A percentile compares a stretch with the other conserved stretches of the same genome.
phyloP scores from a whole-genome alignment of 345 rosid species.

The Mangifera indica region DNA sequence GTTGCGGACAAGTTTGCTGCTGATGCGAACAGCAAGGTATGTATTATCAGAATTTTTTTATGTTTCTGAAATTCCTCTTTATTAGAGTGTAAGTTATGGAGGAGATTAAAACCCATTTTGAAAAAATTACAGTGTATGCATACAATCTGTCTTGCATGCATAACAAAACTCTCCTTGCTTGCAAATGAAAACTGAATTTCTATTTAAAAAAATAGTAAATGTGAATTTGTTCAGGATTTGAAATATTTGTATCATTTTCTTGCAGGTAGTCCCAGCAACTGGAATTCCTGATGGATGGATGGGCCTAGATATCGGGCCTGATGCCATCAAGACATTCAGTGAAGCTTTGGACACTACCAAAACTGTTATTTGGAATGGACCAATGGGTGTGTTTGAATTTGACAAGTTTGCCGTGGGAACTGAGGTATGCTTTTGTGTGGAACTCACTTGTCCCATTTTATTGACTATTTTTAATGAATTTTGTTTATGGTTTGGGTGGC shows the following conservation, averaged over 20 bases:
- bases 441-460: too few relatives aligned
- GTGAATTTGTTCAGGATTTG: not conserved
- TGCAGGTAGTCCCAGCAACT: constrained; percentile 76
- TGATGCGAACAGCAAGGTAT: constrained; percentile 87
- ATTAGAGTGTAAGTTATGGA: not conserved
- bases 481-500: not conserved
- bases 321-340: constrained; percentile 64
- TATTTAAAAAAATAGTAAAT: not conserved
- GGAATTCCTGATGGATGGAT: constrained; percentile 90
- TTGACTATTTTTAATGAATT: too few relatives aligned
- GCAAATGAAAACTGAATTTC: not conserved
- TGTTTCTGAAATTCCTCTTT: not conserved
- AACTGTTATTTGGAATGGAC: constrained; percentile 95
- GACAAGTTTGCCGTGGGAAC: constrained; percentile 91
- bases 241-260: constrained; percentile 13
- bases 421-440: constrained; percentile 41
- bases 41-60: constrained; percentile 7
- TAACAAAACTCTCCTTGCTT: not conserved
- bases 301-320: constrained; percentile 95
- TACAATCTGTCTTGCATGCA: too few relatives aligned
- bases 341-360: constrained; percentile 68
- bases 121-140: too few relatives aligned
- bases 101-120: not conserved
- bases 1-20: constrained; percentile 91
- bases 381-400: constrained; percentile 95